Conservation (phyloP, 495 filamentous ascomycete species). For the Bombardia bombarda region DNA sequence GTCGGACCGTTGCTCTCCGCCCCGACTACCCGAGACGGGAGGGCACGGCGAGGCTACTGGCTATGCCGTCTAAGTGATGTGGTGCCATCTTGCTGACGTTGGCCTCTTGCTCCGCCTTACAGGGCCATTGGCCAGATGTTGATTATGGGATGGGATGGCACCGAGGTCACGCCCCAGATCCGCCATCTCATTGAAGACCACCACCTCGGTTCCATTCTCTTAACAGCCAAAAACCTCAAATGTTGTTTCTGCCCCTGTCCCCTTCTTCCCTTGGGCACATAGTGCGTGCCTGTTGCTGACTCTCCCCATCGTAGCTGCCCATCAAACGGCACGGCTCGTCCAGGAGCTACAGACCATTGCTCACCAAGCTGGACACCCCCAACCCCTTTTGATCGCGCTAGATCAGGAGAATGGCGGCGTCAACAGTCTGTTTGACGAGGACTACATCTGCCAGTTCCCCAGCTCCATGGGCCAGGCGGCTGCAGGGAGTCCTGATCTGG, state of each 20-base stretch:
- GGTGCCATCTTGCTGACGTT: background rate
- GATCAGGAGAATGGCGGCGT: constrained; percentile 95
- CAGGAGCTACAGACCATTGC: constrained; percentile 84
- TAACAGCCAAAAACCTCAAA: constrained; percentile 88
- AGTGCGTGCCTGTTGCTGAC: background rate
- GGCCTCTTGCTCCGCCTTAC: constrained; percentile 2
- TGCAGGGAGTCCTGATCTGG: constrained; percentile 67
- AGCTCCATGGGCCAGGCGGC: constrained; percentile 87
- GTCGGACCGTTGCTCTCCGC: too few relatives aligned
- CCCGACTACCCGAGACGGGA: too few relatives aligned
- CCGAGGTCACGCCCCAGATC: constrained; percentile 77
- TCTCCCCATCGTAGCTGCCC: constrained; percentile 50
- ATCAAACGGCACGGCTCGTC: constrained; percentile 72
- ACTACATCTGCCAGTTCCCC: constrained; percentile 84
- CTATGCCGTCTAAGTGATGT: background rate
- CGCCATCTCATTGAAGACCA: constrained; percentile 76
- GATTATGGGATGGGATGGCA: constrained; percentile 94
- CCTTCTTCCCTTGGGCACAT: background rate
- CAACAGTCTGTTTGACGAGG: constrained; percentile 87
- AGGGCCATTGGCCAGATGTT: constrained; percentile 80
- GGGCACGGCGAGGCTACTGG: too few relatives aligned
- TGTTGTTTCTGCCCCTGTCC: constrained; percentile 40
- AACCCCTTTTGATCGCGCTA: constrained; percentile 74
- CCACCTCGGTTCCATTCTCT: constrained; percentile 64
- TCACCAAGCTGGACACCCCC: constrained; percentile 74